Conservation (phyloP, 805 yeast genomes). For the Wickerhamiella sorbophila region DNA sequence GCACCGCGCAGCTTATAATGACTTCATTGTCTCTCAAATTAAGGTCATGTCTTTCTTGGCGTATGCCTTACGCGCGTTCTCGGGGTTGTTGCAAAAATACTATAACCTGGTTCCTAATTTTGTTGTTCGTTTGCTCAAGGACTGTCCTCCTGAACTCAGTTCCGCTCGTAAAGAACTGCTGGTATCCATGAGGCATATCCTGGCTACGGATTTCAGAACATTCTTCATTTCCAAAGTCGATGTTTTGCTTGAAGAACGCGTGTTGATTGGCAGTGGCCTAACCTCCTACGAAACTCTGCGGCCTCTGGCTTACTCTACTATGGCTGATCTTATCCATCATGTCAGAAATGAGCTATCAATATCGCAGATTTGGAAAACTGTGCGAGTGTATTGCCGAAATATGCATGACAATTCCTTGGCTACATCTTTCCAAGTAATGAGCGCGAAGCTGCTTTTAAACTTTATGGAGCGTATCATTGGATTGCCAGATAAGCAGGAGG, state of each 20-base stretch:
- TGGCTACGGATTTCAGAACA: slow-evolving; percentile 73
- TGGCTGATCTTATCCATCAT: slow-evolving; percentile 90
- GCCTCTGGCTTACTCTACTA: slow-evolving; percentile 87
- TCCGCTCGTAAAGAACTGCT: slow-evolving; percentile 83
- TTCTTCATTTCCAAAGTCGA: slow-evolving; percentile 79
- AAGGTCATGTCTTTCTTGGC: slow-evolving; percentile 93
- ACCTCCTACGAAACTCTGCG: slow-evolving; percentile 81
- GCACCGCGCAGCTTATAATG: slow-evolving; percentile 70
- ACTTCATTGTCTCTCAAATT: slow-evolving; percentile 82
- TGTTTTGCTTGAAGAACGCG: slow-evolving; percentile 68
- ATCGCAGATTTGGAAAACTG: slow-evolving; percentile 76
- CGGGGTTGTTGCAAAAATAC: slow-evolving; percentile 45
- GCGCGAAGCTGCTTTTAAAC: slow-evolving; percentile 78
- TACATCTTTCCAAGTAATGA: slow-evolving; percentile 87
- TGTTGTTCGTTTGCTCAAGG: slow-evolving; percentile 72
- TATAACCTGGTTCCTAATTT: slow-evolving; percentile 68
- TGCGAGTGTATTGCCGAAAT: slow-evolving; percentile 64
- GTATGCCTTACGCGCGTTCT: slow-evolving; percentile 74
- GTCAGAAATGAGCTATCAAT: slow-evolving; percentile 72
- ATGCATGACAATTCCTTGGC: slow-evolving; percentile 72
- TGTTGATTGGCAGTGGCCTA: slow-evolving; percentile 81
- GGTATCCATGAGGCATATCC: slow-evolving; percentile 89
- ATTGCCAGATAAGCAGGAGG: slow-evolving; percentile 66
- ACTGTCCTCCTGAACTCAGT: slow-evolving; percentile 87
- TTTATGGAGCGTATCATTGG: slow-evolving; percentile 79